Conservation (phyloP, 2,329 filamentous ascomycete species). For the Xylaria hypoxylon region DNA sequence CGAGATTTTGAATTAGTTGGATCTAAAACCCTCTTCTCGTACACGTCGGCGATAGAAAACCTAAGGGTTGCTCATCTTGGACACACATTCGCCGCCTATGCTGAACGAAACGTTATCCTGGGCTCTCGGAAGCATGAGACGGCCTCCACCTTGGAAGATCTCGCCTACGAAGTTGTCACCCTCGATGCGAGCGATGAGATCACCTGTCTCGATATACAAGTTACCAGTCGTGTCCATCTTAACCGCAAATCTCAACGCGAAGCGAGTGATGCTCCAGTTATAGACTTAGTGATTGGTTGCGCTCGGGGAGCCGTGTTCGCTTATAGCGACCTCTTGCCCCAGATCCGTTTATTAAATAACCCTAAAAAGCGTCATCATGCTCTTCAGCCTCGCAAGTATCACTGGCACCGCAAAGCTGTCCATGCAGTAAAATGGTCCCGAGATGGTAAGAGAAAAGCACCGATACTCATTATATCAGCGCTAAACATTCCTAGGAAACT, state of each 20-base stretch:
- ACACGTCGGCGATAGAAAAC: constrained; percentile 57
- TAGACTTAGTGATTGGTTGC: constrained; percentile 85
- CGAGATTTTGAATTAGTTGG: constrained; percentile 46
- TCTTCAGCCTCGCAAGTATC: constrained; percentile 73
- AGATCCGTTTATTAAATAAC: constrained; percentile 61
- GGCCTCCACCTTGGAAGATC: constrained; percentile 53
- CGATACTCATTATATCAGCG: constrained; percentile 3
- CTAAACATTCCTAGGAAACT: constrained; percentile 73
- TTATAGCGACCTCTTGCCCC: constrained; percentile 79
- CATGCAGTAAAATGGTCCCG: constrained; percentile 89
- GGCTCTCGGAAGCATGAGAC: constrained; percentile 60
- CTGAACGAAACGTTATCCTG: constrained; percentile 67
- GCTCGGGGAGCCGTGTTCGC: constrained; percentile 80
- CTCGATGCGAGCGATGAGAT: constrained; percentile 73
- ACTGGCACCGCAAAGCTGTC: constrained; percentile 92
- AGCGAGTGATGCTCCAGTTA: constrained; percentile 51
- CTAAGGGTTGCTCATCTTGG: constrained; percentile 66
- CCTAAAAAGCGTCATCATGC: constrained; percentile 59
- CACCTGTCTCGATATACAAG: constrained; percentile 73
- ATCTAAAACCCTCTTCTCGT: constrained; percentile 54
- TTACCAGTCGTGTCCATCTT: constrained; percentile 51
- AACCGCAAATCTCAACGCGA: constrained; percentile 49
- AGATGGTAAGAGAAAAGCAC: constrained; percentile 72
- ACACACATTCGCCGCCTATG: constrained; percentile 67
- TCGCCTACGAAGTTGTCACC: constrained; percentile 67